Percentiles rank a stretch among this genome's conserved stretches.
Evolutionary conservation across 352 stramenopile species (phyloP).

Genomic region (Pythium guiyangense): DNA sequence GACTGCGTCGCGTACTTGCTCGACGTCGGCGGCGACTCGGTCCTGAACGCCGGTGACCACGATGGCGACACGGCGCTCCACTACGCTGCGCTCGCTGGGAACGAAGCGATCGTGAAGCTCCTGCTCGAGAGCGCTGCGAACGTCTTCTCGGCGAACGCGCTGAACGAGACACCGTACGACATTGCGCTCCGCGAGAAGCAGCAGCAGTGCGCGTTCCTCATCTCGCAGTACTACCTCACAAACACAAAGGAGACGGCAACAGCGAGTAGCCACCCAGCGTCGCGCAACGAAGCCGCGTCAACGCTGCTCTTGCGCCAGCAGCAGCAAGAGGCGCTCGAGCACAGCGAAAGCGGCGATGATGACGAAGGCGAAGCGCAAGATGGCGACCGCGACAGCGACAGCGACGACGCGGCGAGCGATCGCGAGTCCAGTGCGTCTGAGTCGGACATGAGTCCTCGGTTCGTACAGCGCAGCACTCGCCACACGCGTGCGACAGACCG

Average conservation of each 20-base stretch:
- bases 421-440: conserved; percentile 9
- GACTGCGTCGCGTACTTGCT: conserved; percentile 80
- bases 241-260: conserved; percentile 20
- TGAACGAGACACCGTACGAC: conserved; percentile 62
- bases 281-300: conserved; percentile 42
- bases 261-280: conserved; percentile 13
- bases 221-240: conserved; percentile 50
- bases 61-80: conserved; percentile 77
- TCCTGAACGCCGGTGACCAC: conserved; percentile 72
- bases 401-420: conserved; percentile 16
- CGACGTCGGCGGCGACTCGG: conserved; percentile 78
- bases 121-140: conserved; percentile 75
- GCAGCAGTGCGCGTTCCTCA: conserved; percentile 39
- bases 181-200: conserved; percentile 51
- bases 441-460: conserved; percentile 6
- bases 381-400: conserved; percentile 9
- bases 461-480: background rate
- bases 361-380: conserved; percentile 18
- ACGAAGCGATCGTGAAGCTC: conserved; percentile 61
- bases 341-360: conserved; percentile 4
- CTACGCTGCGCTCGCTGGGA: conserved; percentile 58
- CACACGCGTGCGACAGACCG: background rate
- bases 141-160: conserved; percentile 51
- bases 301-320: conserved; percentile 26
- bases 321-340: conserved; percentile 4